Conservation (phyloP, 495 filamentous ascomycete genomes). For the Letharia lupina region DNA sequence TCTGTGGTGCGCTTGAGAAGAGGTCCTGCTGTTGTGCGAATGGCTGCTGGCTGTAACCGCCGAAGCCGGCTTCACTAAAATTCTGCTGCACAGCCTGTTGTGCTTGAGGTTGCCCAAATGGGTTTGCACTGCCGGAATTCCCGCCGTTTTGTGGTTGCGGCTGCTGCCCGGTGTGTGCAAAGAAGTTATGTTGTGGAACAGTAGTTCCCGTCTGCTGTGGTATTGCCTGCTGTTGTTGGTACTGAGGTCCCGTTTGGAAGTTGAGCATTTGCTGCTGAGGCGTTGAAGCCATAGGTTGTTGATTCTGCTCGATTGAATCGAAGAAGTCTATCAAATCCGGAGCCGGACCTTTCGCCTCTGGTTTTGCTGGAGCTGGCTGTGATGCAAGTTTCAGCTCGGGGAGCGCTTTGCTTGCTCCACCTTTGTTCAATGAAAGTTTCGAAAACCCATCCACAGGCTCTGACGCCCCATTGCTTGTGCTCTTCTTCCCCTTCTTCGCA, state of each 20-base stretch:
- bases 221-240: conserved; percentile 33
- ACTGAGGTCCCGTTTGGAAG: conserved; percentile 34
- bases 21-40: conserved; percentile 43
- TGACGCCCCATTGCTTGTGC: conserved; percentile 22
- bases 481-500: conserved; percentile 55
- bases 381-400: conserved; percentile 27
- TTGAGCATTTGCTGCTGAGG: conserved; percentile 33
- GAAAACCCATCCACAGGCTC: conserved; percentile 23
- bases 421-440: conserved; percentile 26
- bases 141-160: conserved; percentile 39
- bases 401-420: conserved; percentile 21
- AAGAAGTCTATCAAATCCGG: conserved; percentile 97
- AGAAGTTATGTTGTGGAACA: conserved; percentile 32
- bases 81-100: conserved; percentile 44
- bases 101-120: conserved; percentile 44
- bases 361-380: conserved; percentile 19
- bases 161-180: conserved; percentile 24
- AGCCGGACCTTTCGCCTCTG: conserved; percentile 52
- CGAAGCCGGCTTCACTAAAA: conserved; percentile 78
- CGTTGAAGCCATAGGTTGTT: conserved; percentile 58
- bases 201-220: conserved; percentile 30
- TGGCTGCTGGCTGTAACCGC: conserved; percentile 68
- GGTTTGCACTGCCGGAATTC: conserved; percentile 37
- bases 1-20: conserved; percentile 55
- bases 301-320: conserved; percentile 90